phyloP scores from a whole-genome alignment of 148 eudicot genomes.

The Diospyros lotus region DNA sequence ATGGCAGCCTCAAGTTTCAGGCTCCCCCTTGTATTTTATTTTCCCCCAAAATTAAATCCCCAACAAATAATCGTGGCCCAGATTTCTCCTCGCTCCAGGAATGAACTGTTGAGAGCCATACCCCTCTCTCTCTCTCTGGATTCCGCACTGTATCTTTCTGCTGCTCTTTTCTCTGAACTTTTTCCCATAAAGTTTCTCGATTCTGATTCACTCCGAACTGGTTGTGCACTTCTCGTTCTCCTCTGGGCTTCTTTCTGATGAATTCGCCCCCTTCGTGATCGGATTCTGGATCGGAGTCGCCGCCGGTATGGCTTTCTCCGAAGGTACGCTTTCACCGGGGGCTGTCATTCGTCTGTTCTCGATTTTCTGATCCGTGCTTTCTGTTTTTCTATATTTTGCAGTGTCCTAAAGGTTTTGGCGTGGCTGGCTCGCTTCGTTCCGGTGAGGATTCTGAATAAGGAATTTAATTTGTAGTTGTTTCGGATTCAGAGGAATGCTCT shows the following conservation, averaged over 20 bases:
- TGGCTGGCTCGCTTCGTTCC: conserved; percentile 35
- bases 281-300: conserved; percentile 7
- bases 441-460: conserved; percentile 56
- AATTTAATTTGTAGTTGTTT: conserved; percentile 26
- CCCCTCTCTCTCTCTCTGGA: neutral
- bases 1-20: conserved; percentile 15
- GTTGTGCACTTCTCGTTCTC: neutral
- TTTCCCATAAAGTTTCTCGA: conserved; percentile 6
- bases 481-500: conserved; percentile 20
- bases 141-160: neutral
- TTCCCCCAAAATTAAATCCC: neutral
- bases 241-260: conserved; percentile 10
- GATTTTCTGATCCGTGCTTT: neutral
- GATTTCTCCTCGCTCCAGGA: conserved; percentile 23
- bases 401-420: conserved; percentile 33
- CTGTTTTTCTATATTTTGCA: neutral
- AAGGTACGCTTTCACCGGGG: conserved; percentile 24
- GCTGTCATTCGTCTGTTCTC: conserved; percentile 10
- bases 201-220: conserved; percentile 9
- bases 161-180: neutral
- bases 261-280: conserved; percentile 13
- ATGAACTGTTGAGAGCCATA: neutral
- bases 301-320: conserved; percentile 18
- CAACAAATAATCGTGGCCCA: conserved; percentile 48
- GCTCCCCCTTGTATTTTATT: neutral